Base-by-base conservation (phyloP, 73 alveolate species). In the Diophrys sp. region DNA sequence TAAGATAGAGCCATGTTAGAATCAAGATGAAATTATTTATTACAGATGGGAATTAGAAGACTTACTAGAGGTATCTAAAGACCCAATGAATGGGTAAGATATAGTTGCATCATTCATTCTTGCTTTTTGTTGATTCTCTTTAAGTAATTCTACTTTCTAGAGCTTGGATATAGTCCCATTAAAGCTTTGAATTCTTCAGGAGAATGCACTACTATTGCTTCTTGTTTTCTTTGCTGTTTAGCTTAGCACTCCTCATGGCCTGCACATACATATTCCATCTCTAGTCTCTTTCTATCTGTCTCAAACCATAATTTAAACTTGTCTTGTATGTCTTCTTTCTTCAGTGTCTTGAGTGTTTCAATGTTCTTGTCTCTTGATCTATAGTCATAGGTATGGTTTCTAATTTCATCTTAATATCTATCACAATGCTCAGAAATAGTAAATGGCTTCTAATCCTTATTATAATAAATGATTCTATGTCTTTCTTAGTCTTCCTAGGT, bases 1-100 rank as follows among this genome's bases (percentile, higher is more conserved):
- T 28, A 31, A 68, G 29, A 68, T 68, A 5, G 75, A 68, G 2
- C 56, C 23, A 14, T 2, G 26, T 2, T 44, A 68, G 18, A 31
- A 68, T 23, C 11, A 14, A 62, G 30, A 62, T 25, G 72, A 62
- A 23, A 29, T 68, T 25, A 28, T 68, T 28, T 18, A 25, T 24
- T 68, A 68, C 24, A 18, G 75, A 68, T 68, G 75, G 75, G 75
- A 68, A 24, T 14, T 68, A 18, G 75, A 68, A 23, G 75, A 68
- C 54, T 29, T 68, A 2, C 30, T 25, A 28, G 31, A 68, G 54
- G 24, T 68, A 24, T 23, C 31, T 28, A 25, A 25, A 2, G 56
- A 28, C n/a, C n/a, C n/a, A n/a, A n/a, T n/a, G n/a, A n/a, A n/a
- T n/a, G n/a, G n/a, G n/a, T n/a, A n/a, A n/a, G n/a, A n/a, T n/a